Conservation (phyloP, 2,329 filamentous ascomycete genomes). For the Colletotrichum gigasporum region DNA sequence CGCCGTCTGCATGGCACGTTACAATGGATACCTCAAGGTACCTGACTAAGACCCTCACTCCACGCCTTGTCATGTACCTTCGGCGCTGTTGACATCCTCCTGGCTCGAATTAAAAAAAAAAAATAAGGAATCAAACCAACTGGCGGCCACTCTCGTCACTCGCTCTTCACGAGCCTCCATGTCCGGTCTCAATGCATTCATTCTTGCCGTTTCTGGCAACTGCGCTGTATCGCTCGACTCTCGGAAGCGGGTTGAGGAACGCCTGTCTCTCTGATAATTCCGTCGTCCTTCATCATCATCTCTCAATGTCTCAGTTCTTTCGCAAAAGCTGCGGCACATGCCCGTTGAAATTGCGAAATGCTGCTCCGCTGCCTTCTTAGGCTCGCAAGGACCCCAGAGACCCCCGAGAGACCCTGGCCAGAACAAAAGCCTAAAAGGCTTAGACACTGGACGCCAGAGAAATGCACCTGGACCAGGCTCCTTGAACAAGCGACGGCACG, state of each 20-base stretch:
- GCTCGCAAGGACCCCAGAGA: background rate
- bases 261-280: background rate
- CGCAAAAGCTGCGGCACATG: constrained; percentile 18
- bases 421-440: constrained; percentile 14
- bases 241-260: background rate
- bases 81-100: background rate
- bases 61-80: background rate
- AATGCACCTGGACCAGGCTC: background rate
- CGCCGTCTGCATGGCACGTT: constrained; percentile 12
- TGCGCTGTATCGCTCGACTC: too few relatives aligned
- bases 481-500: background rate
- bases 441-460: background rate
- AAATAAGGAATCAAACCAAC: too few relatives aligned
- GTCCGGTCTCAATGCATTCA: too few relatives aligned
- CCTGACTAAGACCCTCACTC: background rate
- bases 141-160: background rate
- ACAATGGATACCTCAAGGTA: background rate
- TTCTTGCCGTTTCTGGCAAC: background rate
- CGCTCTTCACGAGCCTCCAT: too few relatives aligned
- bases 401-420: constrained; percentile 10
- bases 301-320: constrained; percentile 27
- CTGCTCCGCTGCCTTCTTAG: constrained; percentile 11
- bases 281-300: background rate
- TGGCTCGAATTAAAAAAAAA: background rate
- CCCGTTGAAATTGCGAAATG: constrained; percentile 28